A percentile compares a stretch with the other conserved stretches of the same genome.
Evolutionary conservation across 306 rosid species (phyloP).

Genomic region (barrel medic (Medicago truncatula)): MtrunA17r5.0-ANR NC_053048.1:1469501-1470000

Average conservation of each 20-base stretch:
- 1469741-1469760: conserved; percentile 25
- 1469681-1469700: neutral
- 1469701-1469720: conserved; percentile 29
- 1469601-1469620: conserved; percentile 48
- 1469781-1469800: conserved; percentile 58
- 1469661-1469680: conserved; percentile 26
- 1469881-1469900: conserved; percentile 55
- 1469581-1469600: conserved; percentile 49
- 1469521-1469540: conserved; percentile 49
- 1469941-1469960: conserved; percentile 58
- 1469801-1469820: conserved; percentile 51
- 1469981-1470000: too few species aligned
- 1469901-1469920: conserved; percentile 67
- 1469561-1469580: conserved; percentile 44
- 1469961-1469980: too few species aligned
- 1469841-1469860: conserved; percentile 78
- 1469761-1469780: conserved; percentile 65
- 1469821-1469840: conserved; percentile 58
- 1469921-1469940: conserved; percentile 77
- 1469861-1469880: conserved; percentile 62
- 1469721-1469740: conserved; percentile 42
- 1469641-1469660: conserved; percentile 48
- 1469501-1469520: conserved; percentile 22
- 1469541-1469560: conserved; percentile 50
- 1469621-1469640: conserved; percentile 10